Base-by-base conservation (phyloP, 2,329 filamentous ascomycete species). In the Fusarium agapanthi region DNA sequence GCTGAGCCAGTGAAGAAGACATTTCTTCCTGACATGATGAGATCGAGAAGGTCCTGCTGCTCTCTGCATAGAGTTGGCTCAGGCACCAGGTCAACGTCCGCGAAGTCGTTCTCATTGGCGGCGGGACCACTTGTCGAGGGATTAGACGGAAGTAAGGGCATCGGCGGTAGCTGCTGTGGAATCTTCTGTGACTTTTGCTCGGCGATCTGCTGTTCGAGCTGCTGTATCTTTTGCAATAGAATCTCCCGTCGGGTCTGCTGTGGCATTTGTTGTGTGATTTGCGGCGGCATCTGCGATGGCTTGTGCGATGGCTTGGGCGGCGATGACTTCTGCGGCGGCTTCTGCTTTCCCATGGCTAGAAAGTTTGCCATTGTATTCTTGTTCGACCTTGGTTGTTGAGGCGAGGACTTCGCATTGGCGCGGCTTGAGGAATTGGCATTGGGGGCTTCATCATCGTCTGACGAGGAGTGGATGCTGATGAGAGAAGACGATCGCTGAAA, bases 1-100 rank as follows among this genome's bases (percentile, higher is more conserved):
- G 89, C 90, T 1, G 88, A 89, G 14, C 90, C 90, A 0, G 89
- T 91, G 72, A 88, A 91, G 75, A 91, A 92, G 15, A 91, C 87
- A 60, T 91, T 91, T 4, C 76, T 69, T 0, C 88, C 87, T 6
- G 79, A 80, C 7, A 84, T 65, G 32, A 90, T 88, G 1, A 88
- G 79, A 3, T 88, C 80, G 22, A 80, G 34, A 3, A 80, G 41
- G 3, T 54, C 32, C 35, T 75, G 65, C n/a, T 80, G 77, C 55
- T 80, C 78, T 7, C 44, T 24, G 44, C 73, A 75, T 5, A 76
- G 57, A 2, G 5, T 15, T 13, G 73, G 61, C 20, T 59, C 41
- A n/a, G 13, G 59, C 16, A 40, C 32, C 14, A 16, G 6, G 37
- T 32, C 11, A 15, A 43, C n/a, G 8, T 13, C 53, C 13, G 6